A percentile compares a stretch with the other conserved stretches of the same genome.
phyloP scores from a whole-genome alignment of 176 grass and related monocot genomes.

The Zea luxurians region DNA sequence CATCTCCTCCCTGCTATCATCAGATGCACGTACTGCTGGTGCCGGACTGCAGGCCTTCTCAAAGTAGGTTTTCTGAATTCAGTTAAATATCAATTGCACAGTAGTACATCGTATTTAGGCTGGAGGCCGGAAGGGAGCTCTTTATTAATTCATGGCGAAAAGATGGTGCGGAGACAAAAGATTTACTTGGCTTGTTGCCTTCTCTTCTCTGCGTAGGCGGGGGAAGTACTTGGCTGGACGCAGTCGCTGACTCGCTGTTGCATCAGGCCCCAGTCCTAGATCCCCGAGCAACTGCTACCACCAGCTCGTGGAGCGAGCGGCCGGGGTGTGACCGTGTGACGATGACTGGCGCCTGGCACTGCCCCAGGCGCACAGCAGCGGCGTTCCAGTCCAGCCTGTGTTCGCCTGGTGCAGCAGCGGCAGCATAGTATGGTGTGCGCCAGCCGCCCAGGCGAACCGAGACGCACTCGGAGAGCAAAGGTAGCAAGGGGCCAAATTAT shows the following conservation, averaged over 20 bases:
- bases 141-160: not conserved
- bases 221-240: slow-evolving; percentile 3
- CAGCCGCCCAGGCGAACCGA: not conserved
- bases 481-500: not conserved
- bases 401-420: not conserved
- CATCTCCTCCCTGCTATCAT: no score
- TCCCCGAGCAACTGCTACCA: not conserved
- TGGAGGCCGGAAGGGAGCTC: not conserved
- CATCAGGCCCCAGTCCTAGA: not conserved
- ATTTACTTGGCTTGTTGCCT: not conserved
- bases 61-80: not conserved
- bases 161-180: not conserved
- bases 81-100: not conserved
- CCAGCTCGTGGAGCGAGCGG: not conserved
- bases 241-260: slow-evolving; percentile 7
- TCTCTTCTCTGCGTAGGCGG: not conserved
- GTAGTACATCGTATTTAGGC: not conserved
- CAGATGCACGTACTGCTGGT: no score
- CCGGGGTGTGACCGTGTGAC: not conserved
- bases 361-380: not conserved
- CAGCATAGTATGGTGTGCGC: not conserved
- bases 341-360: not conserved
- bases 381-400: not conserved
- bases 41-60: no score
- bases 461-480: not conserved